Evolutionary conservation across 2,329 filamentous ascomycete genomes (phyloP).

Genomic region (Penicillium nordicum): DNA sequence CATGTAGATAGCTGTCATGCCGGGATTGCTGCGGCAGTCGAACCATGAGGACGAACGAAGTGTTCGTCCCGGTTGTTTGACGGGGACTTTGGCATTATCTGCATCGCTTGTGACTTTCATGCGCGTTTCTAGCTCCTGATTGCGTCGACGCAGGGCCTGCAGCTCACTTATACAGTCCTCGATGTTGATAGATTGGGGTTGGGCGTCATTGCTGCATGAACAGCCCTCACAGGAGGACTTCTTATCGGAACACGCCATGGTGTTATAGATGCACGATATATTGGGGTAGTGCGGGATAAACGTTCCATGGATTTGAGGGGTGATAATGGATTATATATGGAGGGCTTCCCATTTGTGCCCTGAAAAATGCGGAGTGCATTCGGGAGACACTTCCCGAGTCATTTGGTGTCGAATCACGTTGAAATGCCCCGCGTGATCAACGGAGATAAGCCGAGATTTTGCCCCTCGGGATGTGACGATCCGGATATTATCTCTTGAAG

Average conservation of each 20-base stretch:
- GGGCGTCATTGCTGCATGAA: constrained; percentile 27
- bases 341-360: constrained; percentile 8
- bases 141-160: constrained; percentile 37
- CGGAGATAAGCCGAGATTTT: constrained; percentile 6
- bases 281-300: not conserved
- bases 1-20: constrained; percentile 48
- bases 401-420: not conserved
- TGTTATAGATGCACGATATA: not conserved
- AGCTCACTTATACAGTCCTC: constrained; percentile 43
- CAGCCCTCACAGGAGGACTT: constrained; percentile 35
- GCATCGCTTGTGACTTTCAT: constrained; percentile 6
- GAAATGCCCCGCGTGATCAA: not conserved
- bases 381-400: constrained; percentile 4
- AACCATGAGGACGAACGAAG: constrained; percentile 48
- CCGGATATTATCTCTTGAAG: not conserved
- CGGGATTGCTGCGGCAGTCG: constrained; percentile 42
- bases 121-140: constrained; percentile 33
- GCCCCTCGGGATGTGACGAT: constrained; percentile 7
- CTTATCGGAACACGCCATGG: constrained; percentile 16
- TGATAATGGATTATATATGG: constrained; percentile 6
- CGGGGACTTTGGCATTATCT: constrained; percentile 31
- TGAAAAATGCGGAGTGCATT: not conserved
- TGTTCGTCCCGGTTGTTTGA: constrained; percentile 28
- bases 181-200: constrained; percentile 30
- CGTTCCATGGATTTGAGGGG: constrained; percentile 9